phyloP scores from a whole-genome alignment of 2,329 filamentous ascomycete species.

The Claviceps spartinae region DNA sequence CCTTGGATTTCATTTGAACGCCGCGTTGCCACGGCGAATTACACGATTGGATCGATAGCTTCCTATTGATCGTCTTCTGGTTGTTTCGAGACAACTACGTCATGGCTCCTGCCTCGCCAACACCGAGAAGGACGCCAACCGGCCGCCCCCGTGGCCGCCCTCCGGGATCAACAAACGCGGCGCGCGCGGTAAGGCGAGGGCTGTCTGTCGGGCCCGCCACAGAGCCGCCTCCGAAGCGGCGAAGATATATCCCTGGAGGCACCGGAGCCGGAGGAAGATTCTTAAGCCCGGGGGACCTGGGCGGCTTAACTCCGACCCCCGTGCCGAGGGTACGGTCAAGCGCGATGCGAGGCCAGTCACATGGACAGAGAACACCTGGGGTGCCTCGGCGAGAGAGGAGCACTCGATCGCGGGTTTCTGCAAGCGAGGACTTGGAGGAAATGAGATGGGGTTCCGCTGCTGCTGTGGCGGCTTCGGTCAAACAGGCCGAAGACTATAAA shows the following conservation, averaged over 20 bases:
- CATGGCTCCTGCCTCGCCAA: constrained; percentile 23
- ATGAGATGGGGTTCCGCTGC: constrained; percentile 79
- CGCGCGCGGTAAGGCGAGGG: constrained; percentile 25
- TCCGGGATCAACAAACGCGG: constrained; percentile 28
- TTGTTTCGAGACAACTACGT: not conserved
- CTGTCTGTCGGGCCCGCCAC: constrained; percentile 22
- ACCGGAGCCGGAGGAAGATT: constrained; percentile 78
- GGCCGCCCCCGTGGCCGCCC: constrained; percentile 35
- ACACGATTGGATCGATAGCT: not conserved
- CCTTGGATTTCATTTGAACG: not conserved
- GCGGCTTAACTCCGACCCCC: constrained; percentile 32
- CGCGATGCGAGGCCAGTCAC: constrained; percentile 32
- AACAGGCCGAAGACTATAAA: constrained; percentile 92
- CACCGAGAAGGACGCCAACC: constrained; percentile 27
- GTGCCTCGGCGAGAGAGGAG: constrained; percentile 44
- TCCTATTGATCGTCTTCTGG: not conserved
- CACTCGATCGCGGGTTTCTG: constrained; percentile 37
- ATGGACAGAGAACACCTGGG: constrained; percentile 24
- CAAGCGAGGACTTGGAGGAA: constrained; percentile 39
- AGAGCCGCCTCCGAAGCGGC: constrained; percentile 55
- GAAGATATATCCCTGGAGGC: constrained; percentile 73
- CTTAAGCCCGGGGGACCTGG: constrained; percentile 55
- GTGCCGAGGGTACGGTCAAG: constrained; percentile 26
- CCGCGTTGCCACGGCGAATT: not conserved
- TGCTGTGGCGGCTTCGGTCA: constrained; percentile 73